phyloP scores from a whole-genome alignment of 495 filamentous ascomycete species.

The Podospora didyma region DNA sequence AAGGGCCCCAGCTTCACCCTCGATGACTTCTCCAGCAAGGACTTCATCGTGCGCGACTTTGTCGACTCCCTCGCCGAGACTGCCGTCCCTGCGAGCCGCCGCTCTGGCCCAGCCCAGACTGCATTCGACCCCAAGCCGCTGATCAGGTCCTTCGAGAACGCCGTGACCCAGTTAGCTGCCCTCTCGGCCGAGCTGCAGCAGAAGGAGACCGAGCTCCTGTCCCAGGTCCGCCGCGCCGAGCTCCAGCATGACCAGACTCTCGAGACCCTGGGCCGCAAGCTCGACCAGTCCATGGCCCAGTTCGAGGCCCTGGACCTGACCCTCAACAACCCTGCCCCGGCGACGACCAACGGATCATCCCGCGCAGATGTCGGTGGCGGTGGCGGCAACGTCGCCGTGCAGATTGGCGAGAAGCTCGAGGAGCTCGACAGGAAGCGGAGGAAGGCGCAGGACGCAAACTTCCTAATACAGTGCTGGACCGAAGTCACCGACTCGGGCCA shows the following conservation, averaged over 20 bases:
- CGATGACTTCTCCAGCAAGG: conserved; percentile 83
- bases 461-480: conserved; percentile 92
- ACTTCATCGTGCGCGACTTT: conserved; percentile 98
- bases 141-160: conserved; percentile 87
- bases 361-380: conserved; percentile 63
- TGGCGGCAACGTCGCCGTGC: conserved; percentile 82
- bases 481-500: conserved; percentile 85
- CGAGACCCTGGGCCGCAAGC: conserved; percentile 75
- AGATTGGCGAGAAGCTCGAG: conserved; percentile 89
- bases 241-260: conserved; percentile 86
- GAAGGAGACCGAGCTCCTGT: conserved; percentile 84
- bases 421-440: conserved; percentile 89
- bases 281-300: conserved; percentile 84
- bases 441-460: conserved; percentile 87
- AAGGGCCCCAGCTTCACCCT: conserved; percentile 76
- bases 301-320: conserved; percentile 86
- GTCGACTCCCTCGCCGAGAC: conserved; percentile 88
- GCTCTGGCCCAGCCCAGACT: conserved; percentile 63
- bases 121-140: conserved; percentile 97
- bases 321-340: conserved; percentile 51
- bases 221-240: conserved; percentile 86
- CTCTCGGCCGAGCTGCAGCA: conserved; percentile 83
- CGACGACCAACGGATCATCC: conserved; percentile 32
- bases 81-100: conserved; percentile 68
- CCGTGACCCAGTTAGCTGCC: conserved; percentile 69